Conservation (phyloP, 2,329 filamentous ascomycete species). For the Xylaria sp. region DNA sequence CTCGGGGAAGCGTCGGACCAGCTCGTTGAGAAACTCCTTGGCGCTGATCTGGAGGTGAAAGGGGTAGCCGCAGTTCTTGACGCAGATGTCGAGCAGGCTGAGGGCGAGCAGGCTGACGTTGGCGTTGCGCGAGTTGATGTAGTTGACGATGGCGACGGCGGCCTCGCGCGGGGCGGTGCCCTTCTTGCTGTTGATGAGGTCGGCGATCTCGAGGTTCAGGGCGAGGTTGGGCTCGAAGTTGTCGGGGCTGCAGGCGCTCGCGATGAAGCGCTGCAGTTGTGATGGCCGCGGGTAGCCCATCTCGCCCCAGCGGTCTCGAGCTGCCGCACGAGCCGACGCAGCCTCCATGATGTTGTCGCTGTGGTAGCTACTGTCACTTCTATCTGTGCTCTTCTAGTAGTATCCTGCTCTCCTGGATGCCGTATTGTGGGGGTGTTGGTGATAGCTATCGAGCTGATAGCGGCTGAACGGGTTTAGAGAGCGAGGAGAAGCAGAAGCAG, state of each 20-base stretch:
- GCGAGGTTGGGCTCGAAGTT: slow-evolving; percentile 99
- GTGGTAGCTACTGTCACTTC: neutral
- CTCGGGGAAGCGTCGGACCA: slow-evolving; percentile 95
- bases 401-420: neutral
- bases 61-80: slow-evolving; percentile 99
- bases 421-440: neutral
- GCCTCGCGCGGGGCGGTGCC: slow-evolving; percentile 95
- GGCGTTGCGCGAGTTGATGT: slow-evolving; percentile 96
- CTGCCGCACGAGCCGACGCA: slow-evolving; percentile 92
- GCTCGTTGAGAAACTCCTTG: slow-evolving; percentile 98
- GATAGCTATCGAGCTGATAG: neutral
- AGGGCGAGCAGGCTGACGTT: slow-evolving; percentile 93
- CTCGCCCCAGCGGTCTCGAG: slow-evolving; percentile 91
- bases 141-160: slow-evolving; percentile 89
- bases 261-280: slow-evolving; percentile 93
- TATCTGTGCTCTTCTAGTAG: neutral
- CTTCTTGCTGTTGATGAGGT: slow-evolving; percentile 97
- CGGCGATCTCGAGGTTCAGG: slow-evolving; percentile 93
- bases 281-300: slow-evolving; percentile 82
- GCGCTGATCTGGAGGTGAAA: slow-evolving; percentile 99
- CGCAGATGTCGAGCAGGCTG: slow-evolving; percentile 95
- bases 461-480: neutral
- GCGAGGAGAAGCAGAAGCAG: neutral
- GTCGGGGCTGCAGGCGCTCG: slow-evolving; percentile 94
- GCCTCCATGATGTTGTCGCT: slow-evolving; percentile 78